Percentiles rank a stretch among this genome's conserved stretches.
Evolutionary conservation across 805 yeast species (phyloP).

Genomic region (Yarrowia porcina): DNA sequence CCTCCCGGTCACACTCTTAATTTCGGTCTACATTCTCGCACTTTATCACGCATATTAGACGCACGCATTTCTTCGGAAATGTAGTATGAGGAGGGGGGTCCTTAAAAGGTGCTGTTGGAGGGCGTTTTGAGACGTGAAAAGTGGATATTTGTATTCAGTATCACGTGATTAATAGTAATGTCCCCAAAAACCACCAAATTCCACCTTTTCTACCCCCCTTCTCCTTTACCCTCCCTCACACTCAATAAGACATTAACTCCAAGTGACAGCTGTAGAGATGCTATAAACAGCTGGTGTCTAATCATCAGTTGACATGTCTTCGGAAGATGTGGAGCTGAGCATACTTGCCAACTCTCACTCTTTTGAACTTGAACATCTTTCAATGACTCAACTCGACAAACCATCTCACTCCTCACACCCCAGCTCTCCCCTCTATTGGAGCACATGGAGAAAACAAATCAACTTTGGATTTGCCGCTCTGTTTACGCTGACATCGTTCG

Average conservation of each 20-base stretch:
- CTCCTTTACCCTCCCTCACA: not conserved
- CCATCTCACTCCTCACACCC: too few relatives aligned
- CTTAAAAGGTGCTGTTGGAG: not conserved
- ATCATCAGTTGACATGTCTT: too few relatives aligned
- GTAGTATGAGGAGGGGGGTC: not conserved
- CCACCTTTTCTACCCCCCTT: too few relatives aligned
- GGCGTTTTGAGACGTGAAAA: not conserved
- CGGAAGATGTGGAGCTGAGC: too few relatives aligned
- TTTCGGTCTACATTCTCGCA: not conserved
- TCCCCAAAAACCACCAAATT: not conserved
- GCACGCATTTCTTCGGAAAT: constrained; percentile 1
- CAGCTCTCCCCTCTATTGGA: constrained; percentile 27
- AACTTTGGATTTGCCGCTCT: constrained; percentile 20
- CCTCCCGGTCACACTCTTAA: too few relatives aligned
- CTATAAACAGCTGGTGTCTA: not conserved
- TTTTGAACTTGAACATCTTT: too few relatives aligned
- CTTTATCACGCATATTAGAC: constrained; percentile 1
- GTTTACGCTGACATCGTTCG: constrained; percentile 21
- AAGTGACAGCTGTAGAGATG: not conserved
- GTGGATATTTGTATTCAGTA: too few relatives aligned
- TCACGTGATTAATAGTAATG: too few relatives aligned
- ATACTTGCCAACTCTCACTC: too few relatives aligned
- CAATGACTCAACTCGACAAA: too few relatives aligned
- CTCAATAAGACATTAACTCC: not conserved
- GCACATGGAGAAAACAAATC: constrained; percentile 22